A percentile compares a stretch with the other conserved stretches of the same genome.
Conservation (phyloP, 1,139 yeast genomes). For the Pichiaceae sp. region DNA sequence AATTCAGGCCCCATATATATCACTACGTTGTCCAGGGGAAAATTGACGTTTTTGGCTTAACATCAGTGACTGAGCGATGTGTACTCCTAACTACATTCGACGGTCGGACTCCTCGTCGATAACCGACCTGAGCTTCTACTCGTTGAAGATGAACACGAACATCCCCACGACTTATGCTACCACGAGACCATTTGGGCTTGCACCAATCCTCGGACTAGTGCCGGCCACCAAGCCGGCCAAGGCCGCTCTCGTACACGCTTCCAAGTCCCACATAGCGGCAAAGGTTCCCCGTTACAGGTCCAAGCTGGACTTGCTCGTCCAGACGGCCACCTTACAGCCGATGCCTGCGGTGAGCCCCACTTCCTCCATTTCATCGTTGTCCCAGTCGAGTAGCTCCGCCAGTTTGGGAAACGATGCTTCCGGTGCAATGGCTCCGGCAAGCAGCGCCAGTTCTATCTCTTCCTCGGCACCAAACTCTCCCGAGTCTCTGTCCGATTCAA, state of each 20-base stretch:
- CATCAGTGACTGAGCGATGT: constrained; percentile 7
- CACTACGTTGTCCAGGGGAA: too few species aligned
- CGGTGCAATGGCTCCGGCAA: background rate
- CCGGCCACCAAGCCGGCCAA: background rate
- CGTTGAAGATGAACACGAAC: constrained; percentile 17
- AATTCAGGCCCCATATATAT: too few species aligned
- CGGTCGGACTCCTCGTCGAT: constrained; percentile 16
- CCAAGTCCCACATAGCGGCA: background rate
- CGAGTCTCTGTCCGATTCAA: background rate
- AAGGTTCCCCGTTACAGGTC: constrained; percentile 6
- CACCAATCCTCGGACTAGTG: background rate
- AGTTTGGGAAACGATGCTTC: too few species aligned
- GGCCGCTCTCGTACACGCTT: background rate
- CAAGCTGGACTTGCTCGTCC: constrained; percentile 21
- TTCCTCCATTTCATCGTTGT: constrained; percentile 1
- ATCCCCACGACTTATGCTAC: constrained; percentile 16
- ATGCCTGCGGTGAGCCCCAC: constrained; percentile 1
- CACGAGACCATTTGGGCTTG: constrained; percentile 1
- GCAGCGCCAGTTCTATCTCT: background rate
- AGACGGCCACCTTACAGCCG: constrained; percentile 18
- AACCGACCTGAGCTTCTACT: constrained; percentile 22
- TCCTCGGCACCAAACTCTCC: background rate
- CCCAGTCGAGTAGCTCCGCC: constrained; percentile 1
- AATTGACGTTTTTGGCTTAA: too few species aligned
- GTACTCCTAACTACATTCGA: constrained; percentile 15